Evolutionary conservation across 257 asterid species (phyloP), one percentile per base, ranked within the genome.

Genomic region (Solanum paucissectum): DNA sequence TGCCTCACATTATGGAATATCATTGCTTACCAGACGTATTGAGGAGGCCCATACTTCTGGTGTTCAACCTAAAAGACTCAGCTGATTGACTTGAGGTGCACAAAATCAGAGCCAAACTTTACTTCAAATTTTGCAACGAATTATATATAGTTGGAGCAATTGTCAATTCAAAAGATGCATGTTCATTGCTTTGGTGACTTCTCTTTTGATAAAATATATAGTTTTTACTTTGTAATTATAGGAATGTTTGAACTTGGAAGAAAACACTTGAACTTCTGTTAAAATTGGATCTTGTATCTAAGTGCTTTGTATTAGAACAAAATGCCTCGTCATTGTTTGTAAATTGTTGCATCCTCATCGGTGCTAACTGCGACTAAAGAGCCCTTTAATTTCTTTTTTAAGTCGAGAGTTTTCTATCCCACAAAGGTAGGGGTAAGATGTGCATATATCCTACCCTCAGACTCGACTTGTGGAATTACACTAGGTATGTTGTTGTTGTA

Each of bases 1-100:
- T 88, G 93, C 95, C 87, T 95, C 98, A 42, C 95, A 94, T 88
- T 93, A 93, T 46, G 94, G 96, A 25, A 89, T 95, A 68, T 95
- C 98, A 25, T 90, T 95, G 94, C 93, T 94, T 75, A 95, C 98
- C 38, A 92, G 96, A 88, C 95, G 91, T 87, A 90, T 95, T 34
- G 98, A 94, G 88, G 95, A 93, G 21, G 89, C 87, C 58, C 96
- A 93, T 82, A 55, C 85, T 85, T 89, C 95, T 58, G 90, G 90
- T 87, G 88, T 89, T 87, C 94, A 90, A 74, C 93, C 88, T 64
- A 90, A 90, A 87, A 91, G 91, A 88, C 93, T 92, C 81, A 89
- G 95, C 86, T 94, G 91, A 94, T 88, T 79, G 85, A 87, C 84
- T 83, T 86, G 88, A 86, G 92, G 92, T 90, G 92, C 91, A 82